Base-by-base conservation (phyloP, 441 rosid species). In the Croton setiger region DNA sequence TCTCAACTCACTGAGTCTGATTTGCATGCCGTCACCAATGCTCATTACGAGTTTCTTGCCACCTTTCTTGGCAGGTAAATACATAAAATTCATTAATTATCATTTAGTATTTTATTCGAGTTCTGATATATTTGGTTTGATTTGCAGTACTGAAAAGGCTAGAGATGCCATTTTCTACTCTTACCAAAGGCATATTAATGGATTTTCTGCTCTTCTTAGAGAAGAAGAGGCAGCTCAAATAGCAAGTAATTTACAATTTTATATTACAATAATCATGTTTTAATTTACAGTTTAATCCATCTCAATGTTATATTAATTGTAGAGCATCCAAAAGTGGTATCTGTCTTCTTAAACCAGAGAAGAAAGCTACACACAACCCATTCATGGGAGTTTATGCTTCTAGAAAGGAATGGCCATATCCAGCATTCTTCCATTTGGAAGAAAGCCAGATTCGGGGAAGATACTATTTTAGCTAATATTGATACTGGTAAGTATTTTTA, bases 321-420 rank as follows among this genome's bases (percentile, higher is more conserved):
- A 85, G 91, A 75, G 66, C 81, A 83, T 64, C 89, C 89, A 7
- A 47, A 67, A 9, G 91, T 85, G 3, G 75, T 81, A 27, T 82
- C 88, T 3, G 84, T 85, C 23, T 88, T 86, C 70, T 64, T 64
- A 7, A 74, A 78, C 85, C 44, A 57, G 68, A 79, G 43, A 33
- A 82, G 73, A 51, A 63, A 85, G 17, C 59, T 85, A 6, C 91
- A 83, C 69, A 87, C 94, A n/a, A 85, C 86, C 9, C 86, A 67
- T 74, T 83, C 94, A 0, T 88, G 94, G 91, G 85, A 82, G 0
- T 87, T 88, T 60, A 84, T 88, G 88, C 12, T 31, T 43, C 65
- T 81, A 31, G 91, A 81, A 37, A 73, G 63, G 52, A 51, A 76
- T 21, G 90, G 83, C 0, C 53, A 41, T 11, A 13, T 76, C n/a